phyloP scores from a whole-genome alignment of 441 rosid species.

The Brassica balearica region DNA sequence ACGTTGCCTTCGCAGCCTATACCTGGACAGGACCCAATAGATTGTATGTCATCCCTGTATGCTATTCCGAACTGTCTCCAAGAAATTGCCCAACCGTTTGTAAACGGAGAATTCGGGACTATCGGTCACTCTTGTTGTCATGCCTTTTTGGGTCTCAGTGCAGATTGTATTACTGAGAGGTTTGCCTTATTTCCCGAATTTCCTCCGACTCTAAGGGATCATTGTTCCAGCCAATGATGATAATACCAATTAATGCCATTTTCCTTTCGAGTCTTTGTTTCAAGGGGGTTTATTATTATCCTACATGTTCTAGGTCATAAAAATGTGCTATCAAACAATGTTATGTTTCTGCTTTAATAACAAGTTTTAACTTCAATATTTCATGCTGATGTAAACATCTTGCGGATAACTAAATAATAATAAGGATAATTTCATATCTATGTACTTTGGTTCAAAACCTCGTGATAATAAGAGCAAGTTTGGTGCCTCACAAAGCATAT shows the following conservation, averaged over 20 bases:
- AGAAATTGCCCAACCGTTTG: constrained; percentile 22
- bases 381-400: not conserved
- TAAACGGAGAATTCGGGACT: constrained; percentile 19
- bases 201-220: constrained; percentile 18
- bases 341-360: not conserved
- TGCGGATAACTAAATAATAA: not conserved
- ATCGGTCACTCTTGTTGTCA: constrained; percentile 36
- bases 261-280: not conserved
- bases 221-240: constrained; percentile 24
- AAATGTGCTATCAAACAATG: not conserved
- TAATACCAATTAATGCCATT: not conserved
- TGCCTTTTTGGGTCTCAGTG: constrained; percentile 25
- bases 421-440: not conserved
- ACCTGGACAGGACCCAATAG: not conserved
- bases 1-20: constrained; percentile 3
- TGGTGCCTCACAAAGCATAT: no score
- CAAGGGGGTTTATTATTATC: not conserved
- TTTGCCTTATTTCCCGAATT: constrained; percentile 24
- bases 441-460: not conserved
- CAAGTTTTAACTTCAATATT: not conserved
- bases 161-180: constrained; percentile 30
- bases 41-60: constrained; percentile 37
- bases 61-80: constrained; percentile 37
- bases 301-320: not conserved
- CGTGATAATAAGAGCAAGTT: no score